Percentiles rank a stretch among this genome's conserved stretches.
These are phyloP conservation scores for Skeletonema potamos DNA, from an alignment of 108 stramenopile genomes.

Conservation along the genomic window DNA sequence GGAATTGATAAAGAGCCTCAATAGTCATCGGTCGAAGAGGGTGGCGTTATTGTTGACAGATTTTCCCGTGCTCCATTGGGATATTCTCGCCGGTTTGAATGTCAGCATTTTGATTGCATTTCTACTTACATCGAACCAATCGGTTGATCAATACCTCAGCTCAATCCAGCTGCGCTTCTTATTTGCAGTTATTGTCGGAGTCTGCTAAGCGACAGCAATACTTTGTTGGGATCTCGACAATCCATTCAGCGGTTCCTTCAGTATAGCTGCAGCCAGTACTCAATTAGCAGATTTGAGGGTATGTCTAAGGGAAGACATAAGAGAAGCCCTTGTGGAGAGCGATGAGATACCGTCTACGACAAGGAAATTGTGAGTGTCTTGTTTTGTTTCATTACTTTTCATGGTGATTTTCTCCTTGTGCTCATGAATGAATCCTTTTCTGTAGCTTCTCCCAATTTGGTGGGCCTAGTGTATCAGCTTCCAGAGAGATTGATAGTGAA, in stretches of 20 bases:
- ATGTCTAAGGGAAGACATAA: conserved; percentile 1
- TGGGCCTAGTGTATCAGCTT: neutral
- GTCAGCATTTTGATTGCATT: conserved; percentile 24
- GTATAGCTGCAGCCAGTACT: conserved; percentile 21
- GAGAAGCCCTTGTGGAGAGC: conserved; percentile 14
- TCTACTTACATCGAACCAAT: conserved; percentile 35
- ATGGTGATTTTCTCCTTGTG: neutral
- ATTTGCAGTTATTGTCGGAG: conserved; percentile 33
- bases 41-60: conserved; percentile 32
- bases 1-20: conserved; percentile 18
- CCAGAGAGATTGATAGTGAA: neutral
- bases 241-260: conserved; percentile 34
- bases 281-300: conserved; percentile 29
- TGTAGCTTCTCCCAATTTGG: neutral
- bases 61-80: conserved; percentile 43
- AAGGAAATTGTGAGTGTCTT: neutral
- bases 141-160: conserved; percentile 26
- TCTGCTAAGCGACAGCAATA: conserved; percentile 27
- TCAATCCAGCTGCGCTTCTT: conserved; percentile 29
- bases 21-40: conserved; percentile 26
- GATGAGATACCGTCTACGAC: conserved; percentile 22
- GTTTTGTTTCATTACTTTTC: neutral
- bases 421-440: neutral
- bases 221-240: conserved; percentile 32
- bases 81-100: conserved; percentile 8